phyloP scores from a whole-genome alignment of 306 rosid genomes.

The Rosa lucieae region DNA sequence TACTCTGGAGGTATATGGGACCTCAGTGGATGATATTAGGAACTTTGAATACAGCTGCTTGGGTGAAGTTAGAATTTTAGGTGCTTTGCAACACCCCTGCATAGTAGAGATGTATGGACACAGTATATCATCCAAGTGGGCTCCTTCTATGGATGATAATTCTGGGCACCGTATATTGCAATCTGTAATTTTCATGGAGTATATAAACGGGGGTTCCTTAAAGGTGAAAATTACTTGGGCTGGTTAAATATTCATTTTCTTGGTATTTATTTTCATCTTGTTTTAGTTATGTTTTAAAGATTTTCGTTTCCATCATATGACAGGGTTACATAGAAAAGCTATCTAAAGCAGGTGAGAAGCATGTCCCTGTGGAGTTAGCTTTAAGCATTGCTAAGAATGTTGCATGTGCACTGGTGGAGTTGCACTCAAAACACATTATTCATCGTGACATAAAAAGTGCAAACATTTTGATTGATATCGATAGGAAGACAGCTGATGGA shows the following conservation, averaged over 20 bases:
- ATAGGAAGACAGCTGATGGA: slow-evolving; percentile 67
- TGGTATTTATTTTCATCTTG: background rate
- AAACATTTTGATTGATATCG: slow-evolving; percentile 78
- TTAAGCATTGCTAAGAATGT: slow-evolving; percentile 74
- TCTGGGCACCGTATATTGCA: slow-evolving; percentile 56
- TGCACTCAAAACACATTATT: slow-evolving; percentile 87
- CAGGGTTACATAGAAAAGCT: slow-evolving; percentile 74
- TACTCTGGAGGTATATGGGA: slow-evolving; percentile 50
- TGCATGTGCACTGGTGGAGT: slow-evolving; percentile 74
- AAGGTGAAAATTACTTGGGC: slow-evolving; percentile 48
- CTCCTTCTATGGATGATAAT: slow-evolving; percentile 62
- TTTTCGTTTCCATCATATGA: slow-evolving; percentile 19
- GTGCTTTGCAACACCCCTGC: slow-evolving; percentile 79
- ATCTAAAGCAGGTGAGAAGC: slow-evolving; percentile 69
- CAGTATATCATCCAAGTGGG: slow-evolving; percentile 78
- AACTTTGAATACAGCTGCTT: slow-evolving; percentile 75
- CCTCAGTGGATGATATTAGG: slow-evolving; percentile 57
- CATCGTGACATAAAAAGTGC: slow-evolving; percentile 97
- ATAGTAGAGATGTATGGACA: slow-evolving; percentile 95
- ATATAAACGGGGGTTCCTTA: slow-evolving; percentile 79
- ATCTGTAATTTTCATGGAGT: slow-evolving; percentile 85
- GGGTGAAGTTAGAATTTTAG: slow-evolving; percentile 92
- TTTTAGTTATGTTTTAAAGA: slow-evolving; percentile 14
- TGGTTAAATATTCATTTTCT: background rate
- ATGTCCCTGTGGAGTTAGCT: slow-evolving; percentile 62